These are phyloP conservation scores for Choanephora cucurbitarum DNA, from an alignment of 371 early-diverging fungal genomes.

Conservation along the genomic window DNA sequence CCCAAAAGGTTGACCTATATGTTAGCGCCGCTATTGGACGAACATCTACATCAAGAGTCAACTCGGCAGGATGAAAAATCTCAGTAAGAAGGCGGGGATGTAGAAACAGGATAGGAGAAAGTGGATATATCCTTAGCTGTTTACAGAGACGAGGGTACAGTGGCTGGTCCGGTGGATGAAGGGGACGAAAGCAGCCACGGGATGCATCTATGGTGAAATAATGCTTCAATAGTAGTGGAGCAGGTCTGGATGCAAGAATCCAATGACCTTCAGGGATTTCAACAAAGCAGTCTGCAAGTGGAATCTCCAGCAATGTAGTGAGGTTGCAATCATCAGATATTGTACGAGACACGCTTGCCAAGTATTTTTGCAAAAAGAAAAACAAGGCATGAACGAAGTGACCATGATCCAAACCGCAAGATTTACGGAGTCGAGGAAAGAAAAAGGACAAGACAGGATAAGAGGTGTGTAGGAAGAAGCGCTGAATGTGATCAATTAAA, in stretches of 20 bases:
- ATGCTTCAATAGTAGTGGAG: neutral
- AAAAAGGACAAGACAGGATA: neutral
- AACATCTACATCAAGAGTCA: too few relatives aligned
- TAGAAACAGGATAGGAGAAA: neutral
- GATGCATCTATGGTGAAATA: neutral
- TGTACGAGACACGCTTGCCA: neutral
- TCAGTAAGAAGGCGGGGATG: neutral
- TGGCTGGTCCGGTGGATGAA: neutral
- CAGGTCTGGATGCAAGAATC: neutral
- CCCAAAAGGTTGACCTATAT: too few relatives aligned
- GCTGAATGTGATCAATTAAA: neutral
- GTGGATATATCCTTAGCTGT: neutral
- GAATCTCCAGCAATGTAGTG: neutral
- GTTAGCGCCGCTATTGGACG: too few relatives aligned
- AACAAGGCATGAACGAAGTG: neutral
- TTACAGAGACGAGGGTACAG: neutral
- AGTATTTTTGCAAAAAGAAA: neutral
- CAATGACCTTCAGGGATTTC: neutral
- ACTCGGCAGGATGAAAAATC: neutral
- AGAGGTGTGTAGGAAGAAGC: neutral
- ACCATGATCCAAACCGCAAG: neutral
- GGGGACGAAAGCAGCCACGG: neutral
- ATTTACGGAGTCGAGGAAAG: neutral
- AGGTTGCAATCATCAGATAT: neutral
- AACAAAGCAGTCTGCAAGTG: neutral